These are phyloP conservation scores for Senecio squalidus DNA, from an alignment of 140 eudicot genomes.

Conservation along the genomic window DNA sequence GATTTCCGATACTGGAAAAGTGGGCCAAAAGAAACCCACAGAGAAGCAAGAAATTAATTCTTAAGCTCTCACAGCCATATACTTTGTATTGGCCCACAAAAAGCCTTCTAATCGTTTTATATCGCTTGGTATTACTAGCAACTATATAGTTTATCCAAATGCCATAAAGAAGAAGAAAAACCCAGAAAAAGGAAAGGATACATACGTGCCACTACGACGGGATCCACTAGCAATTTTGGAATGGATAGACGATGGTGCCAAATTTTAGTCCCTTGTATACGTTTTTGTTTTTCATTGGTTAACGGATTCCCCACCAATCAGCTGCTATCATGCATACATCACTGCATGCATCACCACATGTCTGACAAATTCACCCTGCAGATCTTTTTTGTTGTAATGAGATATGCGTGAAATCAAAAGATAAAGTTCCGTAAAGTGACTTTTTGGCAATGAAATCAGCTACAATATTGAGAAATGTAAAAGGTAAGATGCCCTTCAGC, in stretches of 20 bases:
- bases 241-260: conserved; percentile 4
- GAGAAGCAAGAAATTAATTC: not conserved
- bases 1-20: too few species aligned
- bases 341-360: conserved; percentile 8
- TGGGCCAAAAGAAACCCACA: too few species aligned
- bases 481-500: not conserved
- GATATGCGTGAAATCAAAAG: not conserved
- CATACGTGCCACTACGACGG: not conserved
- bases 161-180: not conserved
- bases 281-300: conserved; percentile 10
- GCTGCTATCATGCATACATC: conserved; percentile 19
- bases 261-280: not conserved
- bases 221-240: not conserved
- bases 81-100: not conserved
- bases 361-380: not conserved
- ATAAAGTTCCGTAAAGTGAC: conserved; percentile 1
- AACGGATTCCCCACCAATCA: conserved; percentile 7
- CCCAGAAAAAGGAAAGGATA: not conserved
- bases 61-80: not conserved
- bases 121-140: not conserved
- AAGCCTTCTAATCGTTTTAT: not conserved
- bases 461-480: not conserved
- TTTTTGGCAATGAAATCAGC: not conserved
- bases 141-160: not conserved
- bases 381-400: not conserved